These are phyloP conservation scores for Kluyveromyces aestuarii DNA, from an alignment of 805 yeast species.

Conservation along the genomic window DNA sequence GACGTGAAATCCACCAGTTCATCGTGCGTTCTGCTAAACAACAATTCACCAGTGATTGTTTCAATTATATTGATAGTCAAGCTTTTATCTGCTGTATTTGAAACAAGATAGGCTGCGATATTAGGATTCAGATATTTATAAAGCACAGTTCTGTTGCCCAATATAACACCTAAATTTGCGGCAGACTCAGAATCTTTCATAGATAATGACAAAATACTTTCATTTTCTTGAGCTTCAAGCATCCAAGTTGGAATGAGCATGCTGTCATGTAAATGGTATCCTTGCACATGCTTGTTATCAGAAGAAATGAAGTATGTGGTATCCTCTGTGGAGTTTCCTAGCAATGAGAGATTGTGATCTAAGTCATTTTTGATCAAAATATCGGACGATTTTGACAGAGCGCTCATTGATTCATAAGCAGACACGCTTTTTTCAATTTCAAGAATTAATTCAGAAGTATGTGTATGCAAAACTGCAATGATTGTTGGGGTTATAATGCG, in stretches of 20 bases:
- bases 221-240: conserved; percentile 23
- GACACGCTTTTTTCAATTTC: not conserved
- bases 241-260: conserved; percentile 32
- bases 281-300: conserved; percentile 13
- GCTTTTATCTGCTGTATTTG: conserved; percentile 18
- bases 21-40: conserved; percentile 37
- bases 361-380: not conserved
- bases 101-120: conserved; percentile 42
- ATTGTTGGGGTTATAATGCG: not conserved
- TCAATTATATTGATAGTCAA: conserved; percentile 53
- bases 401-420: not conserved
- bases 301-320: conserved; percentile 17
- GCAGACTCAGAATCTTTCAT: conserved; percentile 33
- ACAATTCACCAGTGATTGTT: conserved; percentile 55
- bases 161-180: conserved; percentile 57
- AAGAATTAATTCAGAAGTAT: not conserved
- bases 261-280: conserved; percentile 18
- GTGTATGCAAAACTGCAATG: not conserved
- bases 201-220: conserved; percentile 33
- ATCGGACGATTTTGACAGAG: not conserved
- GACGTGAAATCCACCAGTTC: conserved; percentile 34
- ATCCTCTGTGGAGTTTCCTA: not conserved
- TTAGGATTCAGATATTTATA: conserved; percentile 81
- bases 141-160: conserved; percentile 62
- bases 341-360: not conserved